Evolutionary conservation across 371 early-diverging fungal genomes (phyloP).

Genomic region (Haplosporangium sp.): DNA sequence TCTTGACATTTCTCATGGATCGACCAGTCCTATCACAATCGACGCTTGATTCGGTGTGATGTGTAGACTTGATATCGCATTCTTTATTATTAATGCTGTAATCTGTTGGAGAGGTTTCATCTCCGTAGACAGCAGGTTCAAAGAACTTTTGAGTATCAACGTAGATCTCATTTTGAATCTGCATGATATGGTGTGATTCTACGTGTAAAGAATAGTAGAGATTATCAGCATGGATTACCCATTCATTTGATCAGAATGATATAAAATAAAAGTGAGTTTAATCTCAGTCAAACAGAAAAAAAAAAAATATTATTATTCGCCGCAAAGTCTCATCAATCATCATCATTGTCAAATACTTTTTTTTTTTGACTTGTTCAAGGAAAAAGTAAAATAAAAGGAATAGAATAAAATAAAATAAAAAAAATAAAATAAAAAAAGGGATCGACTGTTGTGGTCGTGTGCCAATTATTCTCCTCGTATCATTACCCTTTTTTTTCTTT

Average conservation of each 20-base stretch:
- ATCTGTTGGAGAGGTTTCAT: not conserved
- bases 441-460: too few relatives aligned
- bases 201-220: not conserved
- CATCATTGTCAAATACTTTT: too few relatives aligned
- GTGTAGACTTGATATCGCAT: not conserved
- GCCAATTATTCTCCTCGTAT: too few relatives aligned
- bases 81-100: not conserved
- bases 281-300: not conserved
- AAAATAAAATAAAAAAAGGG: too few relatives aligned
- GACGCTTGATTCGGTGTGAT: not conserved
- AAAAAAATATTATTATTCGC: not conserved
- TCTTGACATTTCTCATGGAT: not conserved
- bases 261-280: not conserved
- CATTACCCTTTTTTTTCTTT: too few relatives aligned
- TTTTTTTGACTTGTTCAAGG: too few relatives aligned
- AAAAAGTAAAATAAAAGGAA: too few relatives aligned
- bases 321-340: not conserved
- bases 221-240: too few relatives aligned
- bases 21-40: not conserved
- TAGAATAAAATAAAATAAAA: too few relatives aligned
- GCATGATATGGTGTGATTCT: not conserved
- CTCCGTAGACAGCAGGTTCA: not conserved
- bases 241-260: not conserved
- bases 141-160: not conserved
- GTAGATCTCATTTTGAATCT: not conserved